phyloP scores from a whole-genome alignment of 2,329 filamentous ascomycete species.

The Fusarium sp. region DNA sequence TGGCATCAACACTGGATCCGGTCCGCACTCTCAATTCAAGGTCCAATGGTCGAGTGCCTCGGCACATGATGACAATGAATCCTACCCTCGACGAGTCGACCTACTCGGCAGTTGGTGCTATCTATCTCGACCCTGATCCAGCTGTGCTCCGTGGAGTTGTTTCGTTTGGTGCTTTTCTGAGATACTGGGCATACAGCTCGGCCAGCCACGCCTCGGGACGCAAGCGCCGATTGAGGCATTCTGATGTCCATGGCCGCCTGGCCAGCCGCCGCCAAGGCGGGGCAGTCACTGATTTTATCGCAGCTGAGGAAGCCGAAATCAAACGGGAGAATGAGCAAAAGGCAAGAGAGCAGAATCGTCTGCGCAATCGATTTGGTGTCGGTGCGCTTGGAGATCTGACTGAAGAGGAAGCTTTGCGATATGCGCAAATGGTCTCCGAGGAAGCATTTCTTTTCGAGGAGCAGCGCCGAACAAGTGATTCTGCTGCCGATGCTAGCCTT shows the following conservation, averaged over 20 bases:
- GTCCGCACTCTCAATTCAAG: constrained; percentile 89
- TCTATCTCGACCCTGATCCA: constrained; percentile 88
- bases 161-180: constrained; percentile 86
- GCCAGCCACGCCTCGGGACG: constrained; percentile 79
- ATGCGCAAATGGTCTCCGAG: constrained; percentile 75
- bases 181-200: constrained; percentile 95
- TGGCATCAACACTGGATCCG: constrained; percentile 82
- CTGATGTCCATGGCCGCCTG: constrained; percentile 67
- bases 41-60: constrained; percentile 84
- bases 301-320: constrained; percentile 85
- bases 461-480: constrained; percentile 67
- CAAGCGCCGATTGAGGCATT: constrained; percentile 82
- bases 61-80: constrained; percentile 70
- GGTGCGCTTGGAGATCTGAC: constrained; percentile 75
- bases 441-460: constrained; percentile 71
- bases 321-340: constrained; percentile 77
- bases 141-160: constrained; percentile 88
- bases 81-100: constrained; percentile 76
- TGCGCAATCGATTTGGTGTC: constrained; percentile 86
- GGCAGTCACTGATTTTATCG: constrained; percentile 84
- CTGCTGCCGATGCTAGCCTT: constrained; percentile 62
- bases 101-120: constrained; percentile 84
- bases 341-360: constrained; percentile 74
- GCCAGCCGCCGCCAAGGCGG: constrained; percentile 70
- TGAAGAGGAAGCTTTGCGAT: constrained; percentile 74